Conservation (phyloP, 352 stramenopile genomes). For the Phytophthora lateralis region DNA sequence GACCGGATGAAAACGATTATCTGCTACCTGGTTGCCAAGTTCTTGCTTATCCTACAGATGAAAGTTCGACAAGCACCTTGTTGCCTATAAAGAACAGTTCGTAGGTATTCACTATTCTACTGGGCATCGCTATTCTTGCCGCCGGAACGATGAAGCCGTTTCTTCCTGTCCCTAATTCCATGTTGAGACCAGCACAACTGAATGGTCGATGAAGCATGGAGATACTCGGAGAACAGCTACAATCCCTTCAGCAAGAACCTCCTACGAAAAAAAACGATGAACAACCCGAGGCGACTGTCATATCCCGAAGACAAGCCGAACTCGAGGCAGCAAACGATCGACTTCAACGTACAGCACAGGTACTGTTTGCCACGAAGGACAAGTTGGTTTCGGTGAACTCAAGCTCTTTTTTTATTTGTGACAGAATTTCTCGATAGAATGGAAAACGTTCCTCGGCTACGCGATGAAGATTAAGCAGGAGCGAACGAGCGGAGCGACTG, state of each 20-base stretch:
- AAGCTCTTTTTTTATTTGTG: background rate
- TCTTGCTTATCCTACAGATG: background rate
- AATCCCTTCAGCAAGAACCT: constrained; percentile 7
- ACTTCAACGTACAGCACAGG: constrained; percentile 46
- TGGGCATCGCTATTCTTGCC: constrained; percentile 24
- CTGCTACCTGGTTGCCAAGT: background rate
- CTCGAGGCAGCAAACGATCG: constrained; percentile 41
- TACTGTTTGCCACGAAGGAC: constrained; percentile 13
- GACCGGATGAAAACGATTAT: background rate
- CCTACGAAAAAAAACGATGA: constrained; percentile 19
- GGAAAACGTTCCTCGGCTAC: constrained; percentile 60
- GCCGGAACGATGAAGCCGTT: constrained; percentile 5
- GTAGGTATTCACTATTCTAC: constrained; percentile 1
- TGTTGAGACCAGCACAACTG: constrained; percentile 1
- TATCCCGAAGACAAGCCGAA: constrained; percentile 35
- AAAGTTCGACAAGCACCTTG: background rate
- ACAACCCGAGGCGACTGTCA: constrained; percentile 12
- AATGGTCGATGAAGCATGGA: constrained; percentile 20
- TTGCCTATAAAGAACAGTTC: background rate
- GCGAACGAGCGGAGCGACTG: background rate
- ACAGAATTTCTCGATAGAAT: constrained; percentile 65
- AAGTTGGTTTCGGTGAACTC: background rate
- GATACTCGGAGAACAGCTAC: constrained; percentile 10
- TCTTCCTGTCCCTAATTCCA: constrained; percentile 23
- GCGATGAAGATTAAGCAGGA: constrained; percentile 52